These are phyloP conservation scores for Alternaria panax DNA, from an alignment of 2,329 filamentous ascomycete species.

Conservation along the genomic window DNA sequence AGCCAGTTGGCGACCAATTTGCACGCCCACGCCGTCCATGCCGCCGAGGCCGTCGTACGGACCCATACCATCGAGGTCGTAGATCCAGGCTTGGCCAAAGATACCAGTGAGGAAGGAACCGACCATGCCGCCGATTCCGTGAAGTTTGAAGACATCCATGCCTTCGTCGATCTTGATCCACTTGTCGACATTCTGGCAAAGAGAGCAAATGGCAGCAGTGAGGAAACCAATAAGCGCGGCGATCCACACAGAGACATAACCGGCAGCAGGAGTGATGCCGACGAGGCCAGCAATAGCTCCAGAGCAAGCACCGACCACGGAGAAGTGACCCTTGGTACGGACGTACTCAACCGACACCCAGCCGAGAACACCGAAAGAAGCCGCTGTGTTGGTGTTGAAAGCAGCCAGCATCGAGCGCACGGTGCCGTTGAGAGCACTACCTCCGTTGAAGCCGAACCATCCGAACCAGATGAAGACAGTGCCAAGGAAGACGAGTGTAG, in stretches of 20 bases:
- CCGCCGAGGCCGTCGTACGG: slow-evolving; percentile 56
- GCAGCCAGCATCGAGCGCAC: slow-evolving; percentile 63
- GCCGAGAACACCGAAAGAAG: slow-evolving; percentile 61
- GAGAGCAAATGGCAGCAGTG: slow-evolving; percentile 60
- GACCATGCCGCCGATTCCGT: slow-evolving; percentile 65
- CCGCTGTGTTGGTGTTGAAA: slow-evolving; percentile 67
- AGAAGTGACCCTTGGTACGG: slow-evolving; percentile 61
- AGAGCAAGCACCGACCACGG: slow-evolving; percentile 64
- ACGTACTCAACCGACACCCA: slow-evolving; percentile 64
- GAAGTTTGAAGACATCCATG: slow-evolving; percentile 67
- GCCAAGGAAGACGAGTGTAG: slow-evolving; percentile 68
- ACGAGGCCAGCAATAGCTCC: slow-evolving; percentile 66
- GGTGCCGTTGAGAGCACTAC: slow-evolving; percentile 57
- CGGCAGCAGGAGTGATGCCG: slow-evolving; percentile 66
- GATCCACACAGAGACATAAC: slow-evolving; percentile 62
- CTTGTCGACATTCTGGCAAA: slow-evolving; percentile 60
- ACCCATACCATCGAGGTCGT: slow-evolving; percentile 58
- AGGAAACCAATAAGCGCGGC: slow-evolving; percentile 65
- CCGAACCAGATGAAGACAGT: slow-evolving; percentile 72
- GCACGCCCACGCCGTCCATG: slow-evolving; percentile 63
- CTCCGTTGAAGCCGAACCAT: slow-evolving; percentile 67
- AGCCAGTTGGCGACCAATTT: slow-evolving; percentile 64
- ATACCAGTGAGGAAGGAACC: slow-evolving; percentile 66
- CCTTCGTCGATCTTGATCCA: slow-evolving; percentile 65
- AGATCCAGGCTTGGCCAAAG: slow-evolving; percentile 60